These are phyloP conservation scores for Hypoxylon sp. DNA, from an alignment of 2,329 filamentous ascomycete genomes.

Conservation along the genomic window DNA sequence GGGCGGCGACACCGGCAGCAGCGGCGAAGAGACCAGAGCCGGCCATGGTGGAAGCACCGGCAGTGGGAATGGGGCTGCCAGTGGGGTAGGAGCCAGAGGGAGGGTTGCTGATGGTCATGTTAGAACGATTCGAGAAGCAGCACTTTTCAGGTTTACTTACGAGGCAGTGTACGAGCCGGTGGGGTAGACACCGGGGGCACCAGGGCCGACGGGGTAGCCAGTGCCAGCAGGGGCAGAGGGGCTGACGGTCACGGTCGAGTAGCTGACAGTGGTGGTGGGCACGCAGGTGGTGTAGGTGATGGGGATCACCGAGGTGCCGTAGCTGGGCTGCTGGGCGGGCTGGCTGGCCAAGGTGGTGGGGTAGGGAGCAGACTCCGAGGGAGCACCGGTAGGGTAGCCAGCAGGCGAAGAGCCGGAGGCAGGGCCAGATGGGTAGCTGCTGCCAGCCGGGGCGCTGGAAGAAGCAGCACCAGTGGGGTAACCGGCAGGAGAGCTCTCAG, in stretches of 20 bases:
- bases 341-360: slow-evolving; percentile 44
- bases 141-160: slow-evolving; percentile 44
- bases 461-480: slow-evolving; percentile 52
- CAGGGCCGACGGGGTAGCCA: slow-evolving; percentile 37
- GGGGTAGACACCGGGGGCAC: slow-evolving; percentile 39
- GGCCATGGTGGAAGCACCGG: slow-evolving; percentile 65
- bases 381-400: slow-evolving; percentile 50
- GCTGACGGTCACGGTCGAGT: slow-evolving; percentile 45
- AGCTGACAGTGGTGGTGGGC: slow-evolving; percentile 48
- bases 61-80: slow-evolving; percentile 57
- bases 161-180: slow-evolving; percentile 52
- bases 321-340: slow-evolving; percentile 52
- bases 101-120: slow-evolving; percentile 50
- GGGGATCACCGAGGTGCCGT: slow-evolving; percentile 59
- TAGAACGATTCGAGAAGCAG: slow-evolving; percentile 20
- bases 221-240: slow-evolving; percentile 44
- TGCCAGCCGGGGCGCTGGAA: slow-evolving; percentile 49
- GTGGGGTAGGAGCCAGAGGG: slow-evolving; percentile 54
- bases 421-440: slow-evolving; percentile 41
- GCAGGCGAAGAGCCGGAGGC: slow-evolving; percentile 39
- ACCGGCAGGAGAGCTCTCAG: slow-evolving; percentile 19
- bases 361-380: slow-evolving; percentile 38
- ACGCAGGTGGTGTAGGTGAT: slow-evolving; percentile 60
- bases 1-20: slow-evolving; percentile 65
- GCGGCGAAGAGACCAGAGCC: slow-evolving; percentile 68